phyloP scores from a whole-genome alignment of 208 protist genomes.

The Wallacemonas sp. region DNA sequence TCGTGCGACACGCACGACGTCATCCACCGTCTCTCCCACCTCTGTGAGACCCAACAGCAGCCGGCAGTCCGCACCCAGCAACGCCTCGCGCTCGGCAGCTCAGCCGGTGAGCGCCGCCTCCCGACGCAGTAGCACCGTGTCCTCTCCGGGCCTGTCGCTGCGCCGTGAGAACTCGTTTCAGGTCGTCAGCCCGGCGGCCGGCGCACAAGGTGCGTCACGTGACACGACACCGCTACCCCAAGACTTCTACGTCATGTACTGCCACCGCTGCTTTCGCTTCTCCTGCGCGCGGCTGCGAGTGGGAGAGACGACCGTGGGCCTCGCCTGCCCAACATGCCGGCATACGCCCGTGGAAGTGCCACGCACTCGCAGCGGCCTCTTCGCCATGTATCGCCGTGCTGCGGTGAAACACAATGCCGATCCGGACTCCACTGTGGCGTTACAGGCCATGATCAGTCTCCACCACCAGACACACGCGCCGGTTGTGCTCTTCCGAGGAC shows the following conservation, averaged over 20 bases:
- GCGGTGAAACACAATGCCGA: not conserved
- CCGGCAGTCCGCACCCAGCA: not conserved
- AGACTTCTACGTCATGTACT: not conserved
- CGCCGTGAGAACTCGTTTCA: not conserved
- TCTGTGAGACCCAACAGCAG: too few relatives aligned
- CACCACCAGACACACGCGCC: not conserved
- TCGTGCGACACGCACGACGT: too few relatives aligned
- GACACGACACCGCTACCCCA: not conserved
- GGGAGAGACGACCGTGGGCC: not conserved
- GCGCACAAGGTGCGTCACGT: not conserved
- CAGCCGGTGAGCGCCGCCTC: not conserved
- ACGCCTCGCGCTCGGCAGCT: not conserved
- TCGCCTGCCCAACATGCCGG: not conserved
- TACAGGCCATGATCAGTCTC: constrained; percentile 7
- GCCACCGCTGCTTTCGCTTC: constrained; percentile 3
- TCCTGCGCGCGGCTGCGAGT: not conserved
- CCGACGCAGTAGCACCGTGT: not conserved
- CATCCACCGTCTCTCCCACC: too few relatives aligned
- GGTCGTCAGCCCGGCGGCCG: not conserved
- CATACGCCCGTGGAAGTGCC: not conserved
- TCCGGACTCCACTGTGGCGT: not conserved
- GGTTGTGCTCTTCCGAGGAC: not conserved
- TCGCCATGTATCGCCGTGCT: constrained; percentile 1
- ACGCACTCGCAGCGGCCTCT: not conserved
- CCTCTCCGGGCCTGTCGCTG: not conserved